These are phyloP conservation scores for Nicotiana tabacum DNA, from an alignment of 257 asterid genomes.

Conservation along the genomic window DNA sequence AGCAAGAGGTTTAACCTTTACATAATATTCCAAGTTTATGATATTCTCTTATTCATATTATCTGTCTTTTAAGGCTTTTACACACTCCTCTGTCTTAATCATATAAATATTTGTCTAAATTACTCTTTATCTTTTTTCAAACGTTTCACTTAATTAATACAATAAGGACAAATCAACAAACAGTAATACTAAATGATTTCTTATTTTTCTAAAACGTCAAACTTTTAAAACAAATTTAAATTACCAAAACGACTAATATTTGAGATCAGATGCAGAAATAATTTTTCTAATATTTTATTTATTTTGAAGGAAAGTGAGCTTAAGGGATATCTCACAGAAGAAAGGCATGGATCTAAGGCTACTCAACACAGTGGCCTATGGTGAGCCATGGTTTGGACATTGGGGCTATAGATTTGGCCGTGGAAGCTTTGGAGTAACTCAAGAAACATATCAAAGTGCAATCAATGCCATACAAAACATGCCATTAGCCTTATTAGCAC, in stretches of 20 bases:
- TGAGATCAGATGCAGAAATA: background rate
- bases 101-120: background rate
- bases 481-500: constrained; percentile 54
- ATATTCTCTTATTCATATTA: too few relatives aligned
- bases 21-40: too few relatives aligned
- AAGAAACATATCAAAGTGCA: constrained; percentile 53
- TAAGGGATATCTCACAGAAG: constrained; percentile 65
- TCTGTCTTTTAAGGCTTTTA: background rate
- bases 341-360: constrained; percentile 81
- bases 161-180: background rate
- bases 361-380: constrained; percentile 64
- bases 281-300: background rate
- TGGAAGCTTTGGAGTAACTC: constrained; percentile 62
- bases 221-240: background rate
- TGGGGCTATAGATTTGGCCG: constrained; percentile 77
- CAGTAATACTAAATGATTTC: background rate
- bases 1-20: too few relatives aligned
- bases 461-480: constrained; percentile 50
- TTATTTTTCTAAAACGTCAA: background rate
- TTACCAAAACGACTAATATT: background rate
- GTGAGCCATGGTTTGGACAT: constrained; percentile 82
- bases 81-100: background rate
- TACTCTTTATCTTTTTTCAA: background rate
- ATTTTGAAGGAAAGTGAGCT: constrained; percentile 69
- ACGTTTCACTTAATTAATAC: background rate